A percentile compares a stretch with the other conserved stretches of the same genome.
Conservation (phyloP, 2,329 filamentous ascomycete species). For the Paraphaeosphaeria minitans region DNA sequence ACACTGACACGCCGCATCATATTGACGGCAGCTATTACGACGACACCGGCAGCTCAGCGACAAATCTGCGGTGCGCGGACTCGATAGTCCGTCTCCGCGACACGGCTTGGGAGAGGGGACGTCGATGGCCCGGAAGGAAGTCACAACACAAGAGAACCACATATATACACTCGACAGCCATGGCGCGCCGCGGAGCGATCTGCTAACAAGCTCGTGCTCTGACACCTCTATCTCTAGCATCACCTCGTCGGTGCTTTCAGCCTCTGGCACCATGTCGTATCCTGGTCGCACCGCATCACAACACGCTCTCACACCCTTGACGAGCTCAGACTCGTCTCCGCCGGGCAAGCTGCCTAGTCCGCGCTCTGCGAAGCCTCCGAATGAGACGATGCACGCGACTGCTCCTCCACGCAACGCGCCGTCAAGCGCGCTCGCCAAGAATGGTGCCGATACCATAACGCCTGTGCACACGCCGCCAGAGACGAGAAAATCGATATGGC, state of each 20-base stretch:
- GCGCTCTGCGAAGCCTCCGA: conserved; percentile 47
- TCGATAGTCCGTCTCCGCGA: conserved; percentile 25
- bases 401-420: conserved; percentile 40
- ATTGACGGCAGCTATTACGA: conserved; percentile 53
- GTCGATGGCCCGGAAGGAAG: conserved; percentile 20
- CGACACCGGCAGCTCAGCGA: conserved; percentile 23
- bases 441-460: conserved; percentile 56
- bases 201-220: conserved; percentile 72
- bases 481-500: conserved; percentile 54
- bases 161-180: conserved; percentile 33
- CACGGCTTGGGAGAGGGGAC: conserved; percentile 15
- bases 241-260: conserved; percentile 73
- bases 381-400: conserved; percentile 44
- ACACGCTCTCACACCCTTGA: conserved; percentile 67
- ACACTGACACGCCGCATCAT: conserved; percentile 70
- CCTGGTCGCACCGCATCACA: conserved; percentile 59
- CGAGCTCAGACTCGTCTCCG: conserved; percentile 69
- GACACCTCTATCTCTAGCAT: conserved; percentile 74
- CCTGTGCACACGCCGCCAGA: conserved; percentile 51
- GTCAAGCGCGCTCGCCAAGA: conserved; percentile 33
- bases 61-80: conserved; percentile 32
- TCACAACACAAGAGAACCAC: conserved; percentile 15
- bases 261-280: conserved; percentile 59
- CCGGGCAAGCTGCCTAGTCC: conserved; percentile 62
- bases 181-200: conserved; percentile 59